Percentiles rank a stretch among this genome's conserved stretches.
phyloP scores from a whole-genome alignment of 1,284 basidiomycete genomes.

The Tilletia setariae region DNA sequence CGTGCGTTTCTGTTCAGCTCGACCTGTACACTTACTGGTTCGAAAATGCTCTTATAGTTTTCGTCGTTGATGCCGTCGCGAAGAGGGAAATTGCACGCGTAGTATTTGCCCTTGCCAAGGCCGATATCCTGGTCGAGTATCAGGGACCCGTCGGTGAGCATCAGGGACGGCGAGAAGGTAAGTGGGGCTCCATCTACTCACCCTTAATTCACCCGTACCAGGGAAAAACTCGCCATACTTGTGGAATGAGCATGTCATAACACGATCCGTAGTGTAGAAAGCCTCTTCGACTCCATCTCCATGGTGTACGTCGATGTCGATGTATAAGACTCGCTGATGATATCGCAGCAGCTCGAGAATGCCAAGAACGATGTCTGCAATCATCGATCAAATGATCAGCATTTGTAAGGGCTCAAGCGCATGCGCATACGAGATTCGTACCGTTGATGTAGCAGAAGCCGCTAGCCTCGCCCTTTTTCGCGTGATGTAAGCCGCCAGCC shows the following conservation, averaged over 20 bases:
- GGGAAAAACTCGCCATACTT: conserved; percentile 99
- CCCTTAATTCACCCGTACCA: conserved; percentile 90
- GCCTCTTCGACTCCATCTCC: conserved; percentile 99
- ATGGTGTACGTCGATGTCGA: conserved; percentile 98
- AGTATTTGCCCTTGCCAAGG: conserved; percentile 69
- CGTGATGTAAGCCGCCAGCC: conserved; percentile 96
- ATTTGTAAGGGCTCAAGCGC: background rate
- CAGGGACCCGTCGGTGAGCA: background rate
- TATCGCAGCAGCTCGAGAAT: conserved; percentile 92
- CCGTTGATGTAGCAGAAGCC: conserved; percentile 99
- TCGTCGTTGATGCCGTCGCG: conserved; percentile 95
- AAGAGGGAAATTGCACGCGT: conserved; percentile 90
- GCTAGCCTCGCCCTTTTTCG: conserved; percentile 96
- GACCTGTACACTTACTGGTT: conserved; percentile 65
- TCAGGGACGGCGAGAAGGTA: background rate
- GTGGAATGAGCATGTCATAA: conserved; percentile 98
- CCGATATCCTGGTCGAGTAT: conserved; percentile 67
- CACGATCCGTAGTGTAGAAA: conserved; percentile 96
- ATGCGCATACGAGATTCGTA: conserved; percentile 17
- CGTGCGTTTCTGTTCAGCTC: no score
- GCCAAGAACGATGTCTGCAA: conserved; percentile 86
- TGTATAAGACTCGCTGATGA: conserved; percentile 90
- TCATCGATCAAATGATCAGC: no score
- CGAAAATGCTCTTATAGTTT: conserved; percentile 89
- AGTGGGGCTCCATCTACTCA: conserved; percentile 55